A percentile compares a stretch with the other conserved stretches of the same genome.
Evolutionary conservation across 73 alveolate genomes (phyloP).

Genomic region (Stentor coeruleus): DNA sequence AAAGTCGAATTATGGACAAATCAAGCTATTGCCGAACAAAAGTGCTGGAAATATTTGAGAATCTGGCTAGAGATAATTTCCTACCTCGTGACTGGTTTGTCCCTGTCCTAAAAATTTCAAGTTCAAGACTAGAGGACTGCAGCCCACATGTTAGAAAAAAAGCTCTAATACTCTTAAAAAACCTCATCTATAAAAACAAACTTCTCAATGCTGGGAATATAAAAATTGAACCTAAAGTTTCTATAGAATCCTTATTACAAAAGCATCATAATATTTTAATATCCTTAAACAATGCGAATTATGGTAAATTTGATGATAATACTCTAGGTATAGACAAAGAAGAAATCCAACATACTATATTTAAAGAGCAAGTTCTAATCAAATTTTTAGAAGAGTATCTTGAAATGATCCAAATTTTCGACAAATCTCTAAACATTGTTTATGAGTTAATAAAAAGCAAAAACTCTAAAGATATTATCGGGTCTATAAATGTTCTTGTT

Average conservation of each 20-base stretch:
- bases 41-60: slow-evolving; percentile 57
- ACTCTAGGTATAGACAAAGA: neutral
- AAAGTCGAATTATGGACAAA: slow-evolving; percentile 68
- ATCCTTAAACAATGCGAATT: neutral
- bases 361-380: neutral
- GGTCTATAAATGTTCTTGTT: slow-evolving; percentile 56
- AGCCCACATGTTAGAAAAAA: slow-evolving; percentile 73
- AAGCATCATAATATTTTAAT: too few species aligned
- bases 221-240: too few species aligned
- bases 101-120: slow-evolving; percentile 49
- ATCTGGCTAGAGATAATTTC: slow-evolving; percentile 54
- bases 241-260: too few species aligned
- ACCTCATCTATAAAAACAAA: slow-evolving; percentile 47
- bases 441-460: slow-evolving; percentile 59
- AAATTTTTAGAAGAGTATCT: slow-evolving; percentile 51
- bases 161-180: slow-evolving; percentile 56
- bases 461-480: slow-evolving; percentile 63
- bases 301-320: neutral
- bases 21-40: slow-evolving; percentile 68
- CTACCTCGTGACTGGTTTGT: slow-evolving; percentile 52
- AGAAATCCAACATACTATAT: neutral
- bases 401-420: slow-evolving; percentile 51
- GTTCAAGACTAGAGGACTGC: slow-evolving; percentile 65
- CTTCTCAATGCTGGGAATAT: too few species aligned
- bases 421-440: slow-evolving; percentile 47